Evolutionary conservation across 345 rosid genomes (phyloP).

Genomic region (Trapa bicornis): DNA sequence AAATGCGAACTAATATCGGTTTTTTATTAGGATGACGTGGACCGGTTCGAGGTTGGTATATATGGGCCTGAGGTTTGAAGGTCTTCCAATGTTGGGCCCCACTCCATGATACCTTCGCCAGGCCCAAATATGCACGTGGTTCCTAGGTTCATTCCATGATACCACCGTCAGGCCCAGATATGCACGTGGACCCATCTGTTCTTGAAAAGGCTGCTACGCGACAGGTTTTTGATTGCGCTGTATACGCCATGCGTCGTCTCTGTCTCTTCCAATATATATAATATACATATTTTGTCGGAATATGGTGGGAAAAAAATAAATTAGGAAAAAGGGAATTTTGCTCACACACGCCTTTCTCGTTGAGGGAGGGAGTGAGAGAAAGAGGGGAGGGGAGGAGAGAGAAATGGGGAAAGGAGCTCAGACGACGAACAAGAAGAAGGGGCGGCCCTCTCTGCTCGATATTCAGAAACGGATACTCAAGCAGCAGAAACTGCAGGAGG

Average conservation of each 20-base stretch:
- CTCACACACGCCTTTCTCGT: slow-evolving; percentile 14
- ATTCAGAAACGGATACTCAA: slow-evolving; percentile 84
- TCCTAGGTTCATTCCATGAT: no score
- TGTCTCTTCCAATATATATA: background rate
- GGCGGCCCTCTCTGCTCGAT: slow-evolving; percentile 90
- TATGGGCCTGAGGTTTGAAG: no score
- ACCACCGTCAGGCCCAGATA: no score
- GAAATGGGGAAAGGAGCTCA: slow-evolving; percentile 37
- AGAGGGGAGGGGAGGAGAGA: slow-evolving; percentile 1
- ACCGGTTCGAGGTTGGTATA: no score
- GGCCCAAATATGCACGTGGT: no score
- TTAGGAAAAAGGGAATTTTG: slow-evolving; percentile 10
- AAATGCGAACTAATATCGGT: no score
- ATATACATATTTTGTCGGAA: background rate
- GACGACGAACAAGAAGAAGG: slow-evolving; percentile 79
- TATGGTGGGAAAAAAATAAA: slow-evolving; percentile 4
- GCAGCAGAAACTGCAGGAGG: slow-evolving; percentile 31
- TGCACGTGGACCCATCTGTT: no score
- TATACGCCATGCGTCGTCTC: slow-evolving; percentile 13
- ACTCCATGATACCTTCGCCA: no score
- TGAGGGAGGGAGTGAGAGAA: slow-evolving; percentile 12
- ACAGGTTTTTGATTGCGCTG: background rate
- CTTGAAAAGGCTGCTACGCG: no score
- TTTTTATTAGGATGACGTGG: no score
- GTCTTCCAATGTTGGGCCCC: no score